Evolutionary conservation across 2,329 filamentous ascomycete species (phyloP).

Genomic region (Talaromyces verruculosus): DNA sequence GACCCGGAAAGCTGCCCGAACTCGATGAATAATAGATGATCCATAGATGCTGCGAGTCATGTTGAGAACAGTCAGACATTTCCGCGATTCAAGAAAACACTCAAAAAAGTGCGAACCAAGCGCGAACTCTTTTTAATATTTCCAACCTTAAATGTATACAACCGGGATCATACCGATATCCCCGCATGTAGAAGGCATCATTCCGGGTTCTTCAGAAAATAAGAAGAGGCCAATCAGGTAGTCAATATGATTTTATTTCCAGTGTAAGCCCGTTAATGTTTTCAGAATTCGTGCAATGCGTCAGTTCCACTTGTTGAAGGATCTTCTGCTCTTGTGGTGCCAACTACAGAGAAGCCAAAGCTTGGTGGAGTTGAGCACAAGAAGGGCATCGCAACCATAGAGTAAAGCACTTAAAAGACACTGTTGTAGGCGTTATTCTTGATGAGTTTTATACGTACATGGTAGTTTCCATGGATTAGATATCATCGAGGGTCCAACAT

Average conservation of each 20-base stretch:
- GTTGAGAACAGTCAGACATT: neutral
- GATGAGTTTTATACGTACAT: no score
- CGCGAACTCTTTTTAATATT: neutral
- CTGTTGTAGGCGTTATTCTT: no score
- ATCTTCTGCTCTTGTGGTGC: no score
- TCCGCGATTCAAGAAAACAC: neutral
- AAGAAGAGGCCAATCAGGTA: neutral
- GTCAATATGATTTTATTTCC: no score
- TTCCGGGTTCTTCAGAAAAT: neutral
- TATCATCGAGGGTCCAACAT: no score
- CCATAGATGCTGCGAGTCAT: neutral
- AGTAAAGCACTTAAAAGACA: no score
- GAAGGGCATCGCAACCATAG: no score
- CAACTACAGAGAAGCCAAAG: no score
- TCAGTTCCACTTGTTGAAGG: no score
- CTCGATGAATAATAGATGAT: neutral
- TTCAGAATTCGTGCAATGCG: neutral
- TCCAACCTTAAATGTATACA: neutral
- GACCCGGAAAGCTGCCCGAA: neutral
- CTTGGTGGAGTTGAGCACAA: no score
- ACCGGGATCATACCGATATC: neutral
- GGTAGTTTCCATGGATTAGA: no score
- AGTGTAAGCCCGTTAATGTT: neutral
- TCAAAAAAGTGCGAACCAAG: neutral
- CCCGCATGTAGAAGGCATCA: neutral